Conservation (phyloP, 169 alveolate species). For the Cryptosporidium baileyi region DNA sequence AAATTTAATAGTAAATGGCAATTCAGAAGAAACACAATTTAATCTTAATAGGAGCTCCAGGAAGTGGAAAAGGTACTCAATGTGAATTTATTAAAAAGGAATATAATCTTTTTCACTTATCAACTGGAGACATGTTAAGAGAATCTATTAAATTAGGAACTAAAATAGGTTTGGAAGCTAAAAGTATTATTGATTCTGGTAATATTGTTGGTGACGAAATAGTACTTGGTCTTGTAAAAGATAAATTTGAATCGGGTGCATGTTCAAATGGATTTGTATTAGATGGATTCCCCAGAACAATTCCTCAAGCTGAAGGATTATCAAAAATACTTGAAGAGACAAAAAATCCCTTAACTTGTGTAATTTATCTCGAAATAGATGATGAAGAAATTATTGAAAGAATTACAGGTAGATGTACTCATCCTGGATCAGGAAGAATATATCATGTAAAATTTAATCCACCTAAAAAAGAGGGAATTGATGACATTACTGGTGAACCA, state of each 20-base stretch:
- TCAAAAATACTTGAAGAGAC: constrained; percentile 75
- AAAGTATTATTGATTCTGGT: constrained; percentile 89
- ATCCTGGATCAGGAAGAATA: constrained; percentile 92
- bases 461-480: constrained; percentile 86
- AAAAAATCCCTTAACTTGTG: constrained; percentile 80
- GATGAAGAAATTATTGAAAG: constrained; percentile 89
- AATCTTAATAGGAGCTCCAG: constrained; percentile 85
- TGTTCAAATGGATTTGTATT: constrained; percentile 90
- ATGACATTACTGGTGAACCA: constrained; percentile 91
- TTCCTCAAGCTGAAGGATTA: constrained; percentile 88
- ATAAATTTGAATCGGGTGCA: constrained; percentile 84
- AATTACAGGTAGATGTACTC: constrained; percentile 91
- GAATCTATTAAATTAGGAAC: constrained; percentile 88
- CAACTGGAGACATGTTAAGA: constrained; percentile 92
- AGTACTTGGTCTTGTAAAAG: constrained; percentile 86
- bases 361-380: constrained; percentile 86
- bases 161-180: constrained; percentile 88
- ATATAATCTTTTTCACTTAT: constrained; percentile 82
- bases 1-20: constrained; percentile 5
- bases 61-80: constrained; percentile 89
- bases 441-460: constrained; percentile 91
- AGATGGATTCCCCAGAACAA: constrained; percentile 94
- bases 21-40: constrained; percentile 51
- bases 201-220: constrained; percentile 90
- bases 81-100: constrained; percentile 80